Evolutionary conservation across 345 rosid species (phyloP), one percentile per base, ranked within the genome.

Genomic region (Citrus unshiu): DNA sequence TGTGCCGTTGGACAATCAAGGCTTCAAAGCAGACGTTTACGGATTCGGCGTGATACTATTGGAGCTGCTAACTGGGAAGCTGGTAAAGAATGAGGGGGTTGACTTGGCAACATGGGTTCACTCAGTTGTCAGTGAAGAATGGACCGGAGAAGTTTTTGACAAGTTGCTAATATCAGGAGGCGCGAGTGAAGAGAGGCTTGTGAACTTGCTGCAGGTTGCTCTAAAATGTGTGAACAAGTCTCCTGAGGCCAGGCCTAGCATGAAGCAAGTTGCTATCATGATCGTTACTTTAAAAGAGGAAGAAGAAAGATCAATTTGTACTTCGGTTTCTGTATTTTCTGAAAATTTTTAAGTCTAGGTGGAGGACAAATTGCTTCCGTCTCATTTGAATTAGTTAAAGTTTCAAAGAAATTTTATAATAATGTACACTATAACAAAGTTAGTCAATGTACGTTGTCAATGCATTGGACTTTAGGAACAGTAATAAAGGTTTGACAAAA

Each of bases 91-190:
- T 37, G 83, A 88, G 21, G 93, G 91, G 7, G 74, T 81, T 4
- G 82, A 87, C 79, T 70, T 91, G 77, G 70, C 95, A 25, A 82
- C 77, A 68, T 89, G 95, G 95, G 95, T 91, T 73, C 85, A 81
- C 22, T 81, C 89, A 0, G 91, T 85, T 4, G 85, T 91, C 34
- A 76, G 81, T 14, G 93, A 91, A 68, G 95, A 89, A 81, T 86
- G 93, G 93, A 91, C 93, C 0, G 91, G 68, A 4, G 95, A 88
- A 76, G 93, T 91, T 27, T 89, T 91, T 35, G 93, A 91, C 71
- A 87, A 83, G 87, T 70, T 79, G 0, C 76, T 91, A 24, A 74
- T 88, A 63, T 29, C 72, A 25, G 87, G 85, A 72, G 93, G 86
- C 9, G 91, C 87, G 30, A 85, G 87, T 80, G 89, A 89, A 79